Evolutionary conservation across 2,329 filamentous ascomycete genomes (phyloP).

Genomic region (Hypoxylon sp.): DNA sequence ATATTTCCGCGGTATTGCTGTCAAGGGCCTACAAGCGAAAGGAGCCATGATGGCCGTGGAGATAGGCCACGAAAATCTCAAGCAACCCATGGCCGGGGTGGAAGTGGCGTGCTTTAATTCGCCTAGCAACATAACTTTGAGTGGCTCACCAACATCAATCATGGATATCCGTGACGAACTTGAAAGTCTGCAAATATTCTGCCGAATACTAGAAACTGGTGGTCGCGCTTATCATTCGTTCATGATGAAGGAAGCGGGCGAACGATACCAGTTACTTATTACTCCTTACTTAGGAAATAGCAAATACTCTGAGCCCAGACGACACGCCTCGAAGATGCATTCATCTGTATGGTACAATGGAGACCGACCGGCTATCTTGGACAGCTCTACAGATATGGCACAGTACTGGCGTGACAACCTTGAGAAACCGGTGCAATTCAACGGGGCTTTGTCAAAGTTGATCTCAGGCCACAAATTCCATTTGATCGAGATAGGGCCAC

Average conservation of each 20-base stretch:
- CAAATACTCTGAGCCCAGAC: no score
- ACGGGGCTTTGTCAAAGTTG: not conserved
- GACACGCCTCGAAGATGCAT: constrained; percentile 27
- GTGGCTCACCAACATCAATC: constrained; percentile 3
- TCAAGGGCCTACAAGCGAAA: not conserved
- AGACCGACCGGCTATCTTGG: not conserved
- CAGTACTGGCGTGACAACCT: constrained; percentile 29
- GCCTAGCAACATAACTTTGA: constrained; percentile 32
- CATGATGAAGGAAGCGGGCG: constrained; percentile 29
- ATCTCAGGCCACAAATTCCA: not conserved
- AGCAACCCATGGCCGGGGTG: not conserved
- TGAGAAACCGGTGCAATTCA: constrained; percentile 1
- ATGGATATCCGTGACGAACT: not conserved
- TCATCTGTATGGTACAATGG: constrained; percentile 22
- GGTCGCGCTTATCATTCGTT: constrained; percentile 23
- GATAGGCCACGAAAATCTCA: not conserved
- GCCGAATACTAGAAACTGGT: constrained; percentile 6
- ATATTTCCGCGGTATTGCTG: constrained; percentile 34
- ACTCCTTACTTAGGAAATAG: no score
- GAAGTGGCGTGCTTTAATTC: constrained; percentile 37
- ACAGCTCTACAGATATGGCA: not conserved
- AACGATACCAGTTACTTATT: no score
- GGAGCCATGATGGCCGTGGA: constrained; percentile 41
- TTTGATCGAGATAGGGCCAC: constrained; percentile 5
- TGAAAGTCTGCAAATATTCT: not conserved